Base-by-base conservation (phyloP, 805 yeast species). In the Huiozyma naganishii region DNA sequence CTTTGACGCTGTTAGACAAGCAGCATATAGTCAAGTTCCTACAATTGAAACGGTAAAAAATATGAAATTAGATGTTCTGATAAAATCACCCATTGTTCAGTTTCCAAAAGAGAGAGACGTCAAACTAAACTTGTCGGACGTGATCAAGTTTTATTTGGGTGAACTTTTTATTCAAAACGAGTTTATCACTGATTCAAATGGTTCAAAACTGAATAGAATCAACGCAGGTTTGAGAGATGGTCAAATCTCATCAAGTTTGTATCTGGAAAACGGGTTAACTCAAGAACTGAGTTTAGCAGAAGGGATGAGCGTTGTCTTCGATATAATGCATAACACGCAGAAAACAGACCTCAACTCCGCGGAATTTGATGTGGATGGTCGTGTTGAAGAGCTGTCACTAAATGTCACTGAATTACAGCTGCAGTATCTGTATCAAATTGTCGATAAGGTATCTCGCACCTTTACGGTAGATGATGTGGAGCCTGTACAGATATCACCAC, bases 1-100 rank as follows among this genome's bases (percentile, higher is more conserved):
- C n/a, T 94, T 84, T 61, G 98, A 92, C 55, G 68, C 74, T 17
- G 95, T 97, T 0, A 74, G 97, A 45, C 86, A 82, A 54, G 85
- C 88, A 8, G 95, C 97, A 0, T 74, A 87, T 51, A 76, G 82
- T 51, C 95, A 85, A 59, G 92, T 92, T 0, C 77, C 69, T 37
- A 79, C 77, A 48, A 69, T 80, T 37, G 73, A 74, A 37, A 44
- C 62, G 7, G 70, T 67, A 11, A 73, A 65, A 41, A 70, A 74
- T 46, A 78, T 88, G 64, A 78, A 79, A 49, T 74, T 89, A 57
- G 83, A 89, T 52, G 63, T 94, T 32, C 62, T 76, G 12, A 70
- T 92, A 11, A 73, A 76, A 42, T 86, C 97, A 1, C 99, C 98
- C 0, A 82, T 82, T 7, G 68, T 92, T 33, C 77, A 82, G 2